Base-by-base conservation (phyloP, 169 alveolate genomes). In the Plasmodium knowlesi region DNA sequence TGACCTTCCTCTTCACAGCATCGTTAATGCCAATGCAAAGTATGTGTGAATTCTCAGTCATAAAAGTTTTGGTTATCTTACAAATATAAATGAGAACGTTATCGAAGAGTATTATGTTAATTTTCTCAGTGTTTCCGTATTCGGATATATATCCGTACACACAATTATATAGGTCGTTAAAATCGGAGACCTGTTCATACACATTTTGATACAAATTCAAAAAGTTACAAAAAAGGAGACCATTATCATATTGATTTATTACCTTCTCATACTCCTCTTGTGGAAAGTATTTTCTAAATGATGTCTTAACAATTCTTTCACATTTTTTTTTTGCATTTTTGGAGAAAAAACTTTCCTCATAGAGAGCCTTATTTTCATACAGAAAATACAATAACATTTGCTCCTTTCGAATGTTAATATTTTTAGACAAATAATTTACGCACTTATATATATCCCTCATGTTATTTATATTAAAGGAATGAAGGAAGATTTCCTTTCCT, bases 21-120 rank as follows among this genome's bases (percentile, higher is more conserved):
- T 89, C 94, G 67, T 89, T 89, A 8, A 89, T 79, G 32, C 94
- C 94, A n/a, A 89, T 89, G 32, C 83, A 89, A n/a, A 89, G 70
- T 2, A 89, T 78, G 50, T 89, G 94, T 14, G 89, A 79, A 79
- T 89, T 89, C 22, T 89, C 94, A 8, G 34, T 89, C 88, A 78
- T 89, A 57, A 89, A 79, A 6, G 89, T 79, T 61, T 89, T 89
- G 46, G 94, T 89, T 14, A 89, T 89, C 61, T 89, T 89, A 32
- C 94, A 89, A 41, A 89, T 89, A 30, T 89, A 89, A 37, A 73
- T 89, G 41, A 89, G 72, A 25, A 89, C 82, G 79, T 89, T 89
- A 67, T 89, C 94, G 73, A 89, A 89, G 12, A 89, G 30, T 30
- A 89, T 78, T 2, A 89, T 25, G 34, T 89, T 89, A 22, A 89